Evolutionary conservation across 2,329 filamentous ascomycete genomes (phyloP).

Genomic region (Pyrenophora seminiperda): DNA sequence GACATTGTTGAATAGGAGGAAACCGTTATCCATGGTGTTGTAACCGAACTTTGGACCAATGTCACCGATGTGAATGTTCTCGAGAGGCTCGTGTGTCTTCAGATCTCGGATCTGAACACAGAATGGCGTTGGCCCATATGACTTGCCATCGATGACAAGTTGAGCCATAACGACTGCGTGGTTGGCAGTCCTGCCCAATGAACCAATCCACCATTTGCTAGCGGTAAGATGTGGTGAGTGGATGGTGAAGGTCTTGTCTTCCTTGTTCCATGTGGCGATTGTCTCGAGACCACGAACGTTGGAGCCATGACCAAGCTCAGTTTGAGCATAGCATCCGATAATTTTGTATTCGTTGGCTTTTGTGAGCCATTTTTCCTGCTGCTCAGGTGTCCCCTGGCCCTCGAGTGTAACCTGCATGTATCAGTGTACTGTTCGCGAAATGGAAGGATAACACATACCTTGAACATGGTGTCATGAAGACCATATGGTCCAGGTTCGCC

Average conservation of each 20-base stretch:
- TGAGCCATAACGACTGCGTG: constrained; percentile 81
- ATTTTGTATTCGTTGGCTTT: constrained; percentile 71
- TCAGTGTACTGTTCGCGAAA: constrained; percentile 11
- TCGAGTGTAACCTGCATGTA: constrained; percentile 64
- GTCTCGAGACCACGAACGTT: constrained; percentile 69
- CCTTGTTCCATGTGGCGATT: constrained; percentile 72
- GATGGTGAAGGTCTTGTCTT: constrained; percentile 75
- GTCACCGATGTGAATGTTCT: constrained; percentile 71
- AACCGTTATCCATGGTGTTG: constrained; percentile 84
- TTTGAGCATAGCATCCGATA: constrained; percentile 82
- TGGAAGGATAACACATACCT: constrained; percentile 51
- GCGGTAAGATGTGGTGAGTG: constrained; percentile 76
- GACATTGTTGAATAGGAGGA: constrained; percentile 75
- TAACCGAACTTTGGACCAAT: constrained; percentile 82
- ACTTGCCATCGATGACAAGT: constrained; percentile 69
- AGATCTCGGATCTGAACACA: constrained; percentile 70
- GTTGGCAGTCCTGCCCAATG: constrained; percentile 75
- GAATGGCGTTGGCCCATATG: constrained; percentile 77
- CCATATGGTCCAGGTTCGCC: constrained; percentile 76
- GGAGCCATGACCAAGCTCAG: constrained; percentile 77
- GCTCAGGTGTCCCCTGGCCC: constrained; percentile 74
- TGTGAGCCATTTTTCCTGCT: constrained; percentile 74
- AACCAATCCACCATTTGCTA: constrained; percentile 86
- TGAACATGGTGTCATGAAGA: constrained; percentile 73
- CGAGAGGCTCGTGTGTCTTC: constrained; percentile 57